Conservation (phyloP, 768 basidiomycete species). For the Pisolithus microcarpus region DNA sequence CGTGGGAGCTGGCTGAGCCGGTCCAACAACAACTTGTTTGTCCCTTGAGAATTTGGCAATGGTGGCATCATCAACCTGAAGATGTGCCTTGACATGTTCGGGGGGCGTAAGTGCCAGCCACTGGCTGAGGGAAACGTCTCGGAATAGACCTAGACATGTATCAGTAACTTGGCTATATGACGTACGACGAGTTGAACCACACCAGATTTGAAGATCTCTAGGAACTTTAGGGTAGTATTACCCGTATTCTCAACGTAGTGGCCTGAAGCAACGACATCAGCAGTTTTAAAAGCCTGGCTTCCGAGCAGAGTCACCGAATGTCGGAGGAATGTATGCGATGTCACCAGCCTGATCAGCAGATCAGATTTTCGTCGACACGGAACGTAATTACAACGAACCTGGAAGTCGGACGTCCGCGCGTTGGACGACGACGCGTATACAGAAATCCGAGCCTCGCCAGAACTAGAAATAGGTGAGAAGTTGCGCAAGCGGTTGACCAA, state of each 20-base stretch:
- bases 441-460: slow-evolving; percentile 36
- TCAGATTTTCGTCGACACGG: not conserved
- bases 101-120: slow-evolving; percentile 60
- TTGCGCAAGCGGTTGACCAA: not conserved
- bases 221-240: slow-evolving; percentile 46
- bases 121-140: slow-evolving; percentile 52
- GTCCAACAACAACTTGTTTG: slow-evolving; percentile 44
- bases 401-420: slow-evolving; percentile 41
- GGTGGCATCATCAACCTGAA: slow-evolving; percentile 47
- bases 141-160: slow-evolving; percentile 32
- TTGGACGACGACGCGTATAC: slow-evolving; percentile 34
- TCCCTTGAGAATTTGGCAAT: slow-evolving; percentile 43
- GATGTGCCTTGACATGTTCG: slow-evolving; percentile 52
- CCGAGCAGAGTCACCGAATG: slow-evolving; percentile 13
- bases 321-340: slow-evolving; percentile 18
- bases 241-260: slow-evolving; percentile 68
- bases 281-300: not conserved
- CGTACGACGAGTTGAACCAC: slow-evolving; percentile 3
- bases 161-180: not conserved
- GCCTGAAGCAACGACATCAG: slow-evolving; percentile 25
- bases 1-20: not conserved
- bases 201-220: slow-evolving; percentile 59
- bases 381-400: slow-evolving; percentile 16
- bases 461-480: slow-evolving; percentile 15
- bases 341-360: slow-evolving; percentile 24